Base-by-base conservation (phyloP, 2,329 filamentous ascomycete genomes). In the Aspergillus novofumigatus region DNA sequence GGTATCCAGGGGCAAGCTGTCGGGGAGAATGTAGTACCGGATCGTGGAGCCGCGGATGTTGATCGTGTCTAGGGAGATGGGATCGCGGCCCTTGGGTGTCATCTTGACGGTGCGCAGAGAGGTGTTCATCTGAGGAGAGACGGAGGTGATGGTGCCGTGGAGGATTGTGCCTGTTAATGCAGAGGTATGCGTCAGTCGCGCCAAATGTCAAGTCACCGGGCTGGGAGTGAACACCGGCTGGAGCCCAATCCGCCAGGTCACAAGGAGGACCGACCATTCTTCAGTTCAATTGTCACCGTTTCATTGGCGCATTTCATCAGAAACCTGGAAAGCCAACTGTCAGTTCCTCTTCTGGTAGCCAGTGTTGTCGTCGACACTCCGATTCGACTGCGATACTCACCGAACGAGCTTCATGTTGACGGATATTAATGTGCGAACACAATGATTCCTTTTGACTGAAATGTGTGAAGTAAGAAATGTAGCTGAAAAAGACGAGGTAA, bases 291-390 rank as follows among this genome's bases (percentile, higher is more conserved):
- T 48, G 93, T 97, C 70, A 97, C 94, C 70, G 94, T 96, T 81
- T 99, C 94, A 78, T 97, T 97, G 77, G 90, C 87, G 78, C 93
- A 97, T 83, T 99, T 99, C 93, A 97, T 97, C 68, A 99, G 83
- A 77, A 99, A 99, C 76, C 94, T 97, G 64, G 58, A 47, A 11
- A 45, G 21, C 8, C 41, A 38, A 52, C 50, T 38, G 59, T 67
- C 41, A 63, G 55, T 70, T 47, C 21, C 10, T 44, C 4, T 44
- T 17, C 20, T 6, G 14, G 32, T 32, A 38, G 2, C 14, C 14
- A 38, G 29, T 20, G 41, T 9, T n/a, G 6, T 10, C 7, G 10
- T 54, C 20, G 29, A 49, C 58, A 51, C 52, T 56, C 42, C 59
- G 61, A 57, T 61, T 41, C 52, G 54, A 57, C 57, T 57, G 32